Percentiles rank a stretch among this genome's conserved stretches.
These are phyloP conservation scores for Podaxis sp. DNA, from an alignment of 768 basidiomycete genomes.

Conservation along the genomic window DNA sequence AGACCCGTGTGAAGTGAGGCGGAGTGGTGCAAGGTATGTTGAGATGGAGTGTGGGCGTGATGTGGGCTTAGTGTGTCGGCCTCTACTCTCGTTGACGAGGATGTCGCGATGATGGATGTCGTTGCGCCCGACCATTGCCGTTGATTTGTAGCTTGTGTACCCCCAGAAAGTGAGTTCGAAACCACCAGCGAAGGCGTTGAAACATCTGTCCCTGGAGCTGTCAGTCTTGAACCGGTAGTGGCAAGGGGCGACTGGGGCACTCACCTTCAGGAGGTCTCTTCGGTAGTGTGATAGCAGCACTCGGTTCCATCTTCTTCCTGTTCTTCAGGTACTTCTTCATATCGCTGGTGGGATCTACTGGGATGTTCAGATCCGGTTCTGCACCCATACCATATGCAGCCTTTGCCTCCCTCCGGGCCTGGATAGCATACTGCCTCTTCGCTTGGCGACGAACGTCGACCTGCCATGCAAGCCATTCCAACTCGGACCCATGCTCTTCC, in stretches of 20 bases:
- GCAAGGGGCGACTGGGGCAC: background rate
- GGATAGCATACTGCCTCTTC: slow-evolving; percentile 19
- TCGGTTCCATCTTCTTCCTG: slow-evolving; percentile 12
- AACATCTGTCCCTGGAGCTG: background rate
- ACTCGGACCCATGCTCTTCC: slow-evolving; percentile 49
- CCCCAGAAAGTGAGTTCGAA: slow-evolving; percentile 1
- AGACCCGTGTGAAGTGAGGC: slow-evolving; percentile 26
- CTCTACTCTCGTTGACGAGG: background rate
- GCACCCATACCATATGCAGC: slow-evolving; percentile 4
- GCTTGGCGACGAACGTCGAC: slow-evolving; percentile 48
- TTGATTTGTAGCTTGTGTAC: background rate
- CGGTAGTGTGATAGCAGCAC: background rate
- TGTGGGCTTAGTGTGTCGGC: slow-evolving; percentile 12
- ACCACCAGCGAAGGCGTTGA: background rate
- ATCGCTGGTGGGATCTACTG: slow-evolving; percentile 17
- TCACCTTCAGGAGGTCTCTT: background rate
- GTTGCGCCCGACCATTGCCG: background rate
- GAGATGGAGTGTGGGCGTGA: slow-evolving; percentile 12
- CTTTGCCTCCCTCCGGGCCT: slow-evolving; percentile 18
- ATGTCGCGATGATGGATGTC: background rate
- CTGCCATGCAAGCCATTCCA: slow-evolving; percentile 70
- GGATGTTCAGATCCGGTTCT: slow-evolving; percentile 12
- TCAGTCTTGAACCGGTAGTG: background rate
- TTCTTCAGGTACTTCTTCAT: slow-evolving; percentile 18
- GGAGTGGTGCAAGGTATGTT: slow-evolving; percentile 21